A percentile compares a stretch with the other conserved stretches of the same genome.
Evolutionary conservation across 805 yeast genomes (phyloP).

Genomic region (Lipomyces oligophaga): DNA sequence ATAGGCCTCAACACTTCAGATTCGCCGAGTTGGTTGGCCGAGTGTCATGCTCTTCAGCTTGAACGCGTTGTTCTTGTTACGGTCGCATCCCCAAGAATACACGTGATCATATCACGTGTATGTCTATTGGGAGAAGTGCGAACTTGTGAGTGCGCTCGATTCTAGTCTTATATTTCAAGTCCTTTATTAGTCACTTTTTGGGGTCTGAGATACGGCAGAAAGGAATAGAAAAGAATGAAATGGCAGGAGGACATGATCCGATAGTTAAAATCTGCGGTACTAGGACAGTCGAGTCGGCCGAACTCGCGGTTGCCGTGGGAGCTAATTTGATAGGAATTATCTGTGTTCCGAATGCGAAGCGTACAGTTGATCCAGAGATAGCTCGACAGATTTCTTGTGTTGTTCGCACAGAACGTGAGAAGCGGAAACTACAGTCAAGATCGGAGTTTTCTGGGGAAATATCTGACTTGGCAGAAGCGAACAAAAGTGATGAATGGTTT

Average conservation of each 20-base stretch:
- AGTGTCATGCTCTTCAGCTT: no score
- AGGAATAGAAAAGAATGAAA: not conserved
- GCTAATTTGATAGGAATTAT: constrained; percentile 82
- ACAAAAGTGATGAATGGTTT: constrained; percentile 17
- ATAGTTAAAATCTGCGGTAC: constrained; percentile 90
- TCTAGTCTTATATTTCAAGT: not conserved
- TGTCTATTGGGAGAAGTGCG: no score
- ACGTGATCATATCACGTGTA: no score
- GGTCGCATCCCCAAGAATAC: no score
- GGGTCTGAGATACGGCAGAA: not conserved
- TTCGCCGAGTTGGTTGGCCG: no score
- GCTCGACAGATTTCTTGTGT: constrained; percentile 48
- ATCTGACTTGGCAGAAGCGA: not conserved
- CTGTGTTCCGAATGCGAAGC: constrained; percentile 72
- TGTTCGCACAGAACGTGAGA: constrained; percentile 29
- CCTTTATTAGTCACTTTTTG: not conserved
- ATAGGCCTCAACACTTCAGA: no score
- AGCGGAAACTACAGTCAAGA: no score
- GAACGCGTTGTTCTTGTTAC: no score
- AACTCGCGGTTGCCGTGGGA: constrained; percentile 62
- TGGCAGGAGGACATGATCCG: constrained; percentile 41
- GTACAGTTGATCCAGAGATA: constrained; percentile 54
- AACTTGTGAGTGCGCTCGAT: no score
- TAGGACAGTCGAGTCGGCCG: constrained; percentile 62
- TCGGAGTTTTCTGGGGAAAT: not conserved